These are phyloP conservation scores for Coemansia aciculifera DNA, from an alignment of 192 early-diverging fungal genomes.

Conservation along the genomic window DNA sequence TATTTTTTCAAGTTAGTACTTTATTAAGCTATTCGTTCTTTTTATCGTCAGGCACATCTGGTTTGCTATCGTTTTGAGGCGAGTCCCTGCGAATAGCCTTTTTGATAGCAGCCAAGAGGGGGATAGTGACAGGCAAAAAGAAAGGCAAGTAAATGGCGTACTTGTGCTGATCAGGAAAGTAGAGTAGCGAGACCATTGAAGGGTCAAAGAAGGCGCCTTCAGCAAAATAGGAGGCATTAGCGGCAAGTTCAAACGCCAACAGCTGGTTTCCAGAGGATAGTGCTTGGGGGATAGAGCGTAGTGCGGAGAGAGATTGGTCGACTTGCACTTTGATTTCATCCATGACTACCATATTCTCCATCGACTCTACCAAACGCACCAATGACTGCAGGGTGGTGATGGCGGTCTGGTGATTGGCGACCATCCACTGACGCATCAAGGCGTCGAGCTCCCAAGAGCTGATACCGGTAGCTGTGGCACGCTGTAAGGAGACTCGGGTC, in stretches of 20 bases:
- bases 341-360: conserved; percentile 92
- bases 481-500: conserved; percentile 40
- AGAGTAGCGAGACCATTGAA: conserved; percentile 95
- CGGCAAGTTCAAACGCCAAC: conserved; percentile 60
- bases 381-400: conserved; percentile 79
- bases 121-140: conserved; percentile 85
- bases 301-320: conserved; percentile 43
- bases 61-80: neutral
- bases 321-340: conserved; percentile 81
- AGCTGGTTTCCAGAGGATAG: conserved; percentile 18
- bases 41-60: neutral
- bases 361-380: conserved; percentile 67
- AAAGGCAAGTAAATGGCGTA: conserved; percentile 96
- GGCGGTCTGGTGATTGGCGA: conserved; percentile 73
- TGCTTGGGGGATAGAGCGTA: conserved; percentile 33
- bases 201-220: conserved; percentile 97
- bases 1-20: neutral
- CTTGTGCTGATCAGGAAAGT: conserved; percentile 98
- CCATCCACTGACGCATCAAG: conserved; percentile 66
- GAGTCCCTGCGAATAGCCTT: neutral
- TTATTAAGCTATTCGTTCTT: neutral
- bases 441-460: conserved; percentile 83
- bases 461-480: conserved; percentile 61
- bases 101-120: conserved; percentile 62
- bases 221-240: conserved; percentile 64